phyloP scores from a whole-genome alignment of 2,329 filamentous ascomycete genomes.

The Arthrobotrys musiformis region DNA sequence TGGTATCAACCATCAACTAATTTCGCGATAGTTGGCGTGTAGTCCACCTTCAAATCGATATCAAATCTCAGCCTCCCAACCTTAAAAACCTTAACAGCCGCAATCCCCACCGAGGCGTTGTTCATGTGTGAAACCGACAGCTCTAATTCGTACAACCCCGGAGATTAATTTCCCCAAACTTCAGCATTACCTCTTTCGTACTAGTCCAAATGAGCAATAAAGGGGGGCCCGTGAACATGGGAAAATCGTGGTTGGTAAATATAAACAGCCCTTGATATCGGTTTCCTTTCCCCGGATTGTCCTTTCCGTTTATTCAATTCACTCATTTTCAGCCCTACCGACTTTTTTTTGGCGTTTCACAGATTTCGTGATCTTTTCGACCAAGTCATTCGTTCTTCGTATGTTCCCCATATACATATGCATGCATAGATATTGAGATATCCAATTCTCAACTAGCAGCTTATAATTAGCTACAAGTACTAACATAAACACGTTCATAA shows the following conservation, averaged over 20 bases:
- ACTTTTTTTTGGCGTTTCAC: neutral
- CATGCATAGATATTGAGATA: too few relatives aligned
- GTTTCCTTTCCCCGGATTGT: neutral
- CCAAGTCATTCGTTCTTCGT: neutral
- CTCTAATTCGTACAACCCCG: neutral
- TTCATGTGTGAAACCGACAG: neutral
- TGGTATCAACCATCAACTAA: too few relatives aligned
- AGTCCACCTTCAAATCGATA: too few relatives aligned
- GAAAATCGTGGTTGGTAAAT: neutral
- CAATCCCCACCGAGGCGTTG: neutral
- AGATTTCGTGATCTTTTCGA: neutral
- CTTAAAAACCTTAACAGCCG: neutral
- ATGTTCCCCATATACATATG: neutral
- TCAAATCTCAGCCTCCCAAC: too few relatives aligned
- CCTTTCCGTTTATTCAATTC: neutral
- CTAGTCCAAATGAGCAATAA: neutral
- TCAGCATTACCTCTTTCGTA: constrained; percentile 1
- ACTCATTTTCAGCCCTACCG: constrained; percentile 6
- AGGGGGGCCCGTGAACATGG: neutral
- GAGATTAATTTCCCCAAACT: constrained; percentile 12
- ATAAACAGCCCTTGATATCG: neutral
- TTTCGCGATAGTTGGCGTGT: too few relatives aligned
- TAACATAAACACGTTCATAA: too few relatives aligned
- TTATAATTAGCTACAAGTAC: too few relatives aligned
- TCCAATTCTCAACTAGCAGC: too few relatives aligned